Conservation (phyloP, 495 filamentous ascomycete species). For the Aspergillus campestris region DNA sequence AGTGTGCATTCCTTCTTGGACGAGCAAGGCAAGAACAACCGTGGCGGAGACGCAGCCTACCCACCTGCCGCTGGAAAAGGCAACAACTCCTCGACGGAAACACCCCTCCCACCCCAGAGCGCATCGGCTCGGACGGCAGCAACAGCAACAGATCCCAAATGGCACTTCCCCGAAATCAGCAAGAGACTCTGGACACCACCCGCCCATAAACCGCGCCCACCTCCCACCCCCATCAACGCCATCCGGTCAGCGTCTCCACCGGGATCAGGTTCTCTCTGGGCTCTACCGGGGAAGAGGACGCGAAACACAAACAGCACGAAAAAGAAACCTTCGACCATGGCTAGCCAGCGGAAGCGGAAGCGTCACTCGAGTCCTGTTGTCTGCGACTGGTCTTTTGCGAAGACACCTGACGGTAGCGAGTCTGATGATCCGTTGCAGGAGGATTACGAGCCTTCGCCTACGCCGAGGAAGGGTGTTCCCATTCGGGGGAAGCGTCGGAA, state of each 20-base stretch:
- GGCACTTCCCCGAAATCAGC: constrained; percentile 36
- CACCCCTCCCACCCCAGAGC: constrained; percentile 7
- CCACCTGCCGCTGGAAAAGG: constrained; percentile 12
- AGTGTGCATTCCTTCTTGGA: constrained; percentile 22
- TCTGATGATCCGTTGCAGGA: constrained; percentile 43
- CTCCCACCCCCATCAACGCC: constrained; percentile 6
- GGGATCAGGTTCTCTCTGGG: constrained; percentile 32
- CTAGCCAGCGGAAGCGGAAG: constrained; percentile 20
- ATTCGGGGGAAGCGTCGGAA: constrained; percentile 17
- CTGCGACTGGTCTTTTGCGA: constrained; percentile 38
- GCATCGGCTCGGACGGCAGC: not conserved
- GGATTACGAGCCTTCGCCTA: constrained; percentile 25
- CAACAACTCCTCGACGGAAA: constrained; percentile 7
- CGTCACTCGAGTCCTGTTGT: constrained; percentile 28
- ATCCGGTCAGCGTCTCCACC: constrained; percentile 28
- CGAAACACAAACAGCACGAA: constrained; percentile 12
- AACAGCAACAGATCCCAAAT: constrained; percentile 20
- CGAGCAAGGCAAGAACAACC: not conserved
- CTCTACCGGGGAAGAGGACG: constrained; percentile 17
- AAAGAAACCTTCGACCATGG: constrained; percentile 16
- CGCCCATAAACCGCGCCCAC: constrained; percentile 11
- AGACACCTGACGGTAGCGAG: constrained; percentile 29
- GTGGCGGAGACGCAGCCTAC: not conserved
- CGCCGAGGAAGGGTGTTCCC: constrained; percentile 13
- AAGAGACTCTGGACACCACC: constrained; percentile 28